Percentiles rank a stretch among this genome's conserved stretches.
Conservation (phyloP, 352 stramenopile species). For the Phytophthora podocarpi region DNA sequence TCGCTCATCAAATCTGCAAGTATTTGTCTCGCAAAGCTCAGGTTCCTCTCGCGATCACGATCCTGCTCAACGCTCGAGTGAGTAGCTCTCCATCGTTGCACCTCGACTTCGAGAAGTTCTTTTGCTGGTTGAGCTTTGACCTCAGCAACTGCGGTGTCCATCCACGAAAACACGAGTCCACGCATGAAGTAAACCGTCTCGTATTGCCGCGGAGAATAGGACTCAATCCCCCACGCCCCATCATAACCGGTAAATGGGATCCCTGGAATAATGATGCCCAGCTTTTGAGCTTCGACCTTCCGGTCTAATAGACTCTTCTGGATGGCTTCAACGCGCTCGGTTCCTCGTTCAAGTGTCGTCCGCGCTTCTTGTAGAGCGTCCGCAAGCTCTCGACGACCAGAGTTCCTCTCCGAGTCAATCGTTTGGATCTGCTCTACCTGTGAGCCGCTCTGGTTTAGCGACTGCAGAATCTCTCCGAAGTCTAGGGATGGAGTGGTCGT, state of each 20-base stretch:
- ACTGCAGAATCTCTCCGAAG: conserved; percentile 46
- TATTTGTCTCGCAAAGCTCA: conserved; percentile 7
- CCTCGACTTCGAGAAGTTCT: conserved; percentile 34
- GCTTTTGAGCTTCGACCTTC: conserved; percentile 29
- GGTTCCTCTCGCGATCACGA: conserved; percentile 5
- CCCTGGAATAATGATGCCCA: conserved; percentile 8
- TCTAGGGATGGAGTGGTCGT: conserved; percentile 22
- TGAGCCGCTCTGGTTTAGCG: conserved; percentile 40
- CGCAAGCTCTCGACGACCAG: conserved; percentile 22
- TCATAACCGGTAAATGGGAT: conserved; percentile 26
- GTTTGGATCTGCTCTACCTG: conserved; percentile 36
- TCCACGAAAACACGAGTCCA: conserved; percentile 47
- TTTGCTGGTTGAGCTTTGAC: conserved; percentile 26
- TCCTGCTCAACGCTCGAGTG: conserved; percentile 29
- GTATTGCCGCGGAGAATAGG: conserved; percentile 43
- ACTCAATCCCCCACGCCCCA: conserved; percentile 42
- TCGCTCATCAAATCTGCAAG: conserved; percentile 33
- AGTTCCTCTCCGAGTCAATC: conserved; percentile 30
- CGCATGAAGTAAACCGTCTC: conserved; percentile 46
- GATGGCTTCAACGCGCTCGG: conserved; percentile 24
- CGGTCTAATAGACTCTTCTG: conserved; percentile 33
- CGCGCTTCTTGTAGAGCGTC: conserved; percentile 40
- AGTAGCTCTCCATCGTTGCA: conserved; percentile 33
- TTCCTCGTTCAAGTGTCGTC: conserved; percentile 25
- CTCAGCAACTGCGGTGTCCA: conserved; percentile 33